Percentiles rank a stretch among this genome's conserved stretches.
phyloP scores from a whole-genome alignment of 2,329 filamentous ascomycete genomes.

The Stemphylium lycopersici region DNA sequence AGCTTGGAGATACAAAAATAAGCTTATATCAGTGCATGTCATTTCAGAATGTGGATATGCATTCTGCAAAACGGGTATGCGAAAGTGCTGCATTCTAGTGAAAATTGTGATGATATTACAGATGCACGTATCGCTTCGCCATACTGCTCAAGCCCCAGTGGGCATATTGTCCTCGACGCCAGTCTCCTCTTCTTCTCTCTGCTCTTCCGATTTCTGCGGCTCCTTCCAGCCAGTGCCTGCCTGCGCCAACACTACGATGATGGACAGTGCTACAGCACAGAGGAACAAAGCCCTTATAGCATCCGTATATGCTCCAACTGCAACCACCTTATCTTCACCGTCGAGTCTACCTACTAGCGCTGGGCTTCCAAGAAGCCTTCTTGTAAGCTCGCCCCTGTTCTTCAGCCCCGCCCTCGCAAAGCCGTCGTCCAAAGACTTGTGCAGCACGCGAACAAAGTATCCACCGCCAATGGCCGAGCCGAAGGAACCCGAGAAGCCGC shows the following conservation, averaged over 20 bases:
- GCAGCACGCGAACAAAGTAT: constrained; percentile 69
- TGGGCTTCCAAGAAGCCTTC: constrained; percentile 64
- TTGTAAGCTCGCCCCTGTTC: constrained; percentile 54
- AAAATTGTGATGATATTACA: neutral
- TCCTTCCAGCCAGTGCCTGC: constrained; percentile 64
- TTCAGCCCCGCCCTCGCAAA: constrained; percentile 58
- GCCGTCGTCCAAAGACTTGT: constrained; percentile 60
- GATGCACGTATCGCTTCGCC: neutral
- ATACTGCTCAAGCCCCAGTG: constrained; percentile 20
- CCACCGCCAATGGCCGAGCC: constrained; percentile 81
- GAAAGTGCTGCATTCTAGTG: too few species aligned
- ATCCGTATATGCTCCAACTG: constrained; percentile 60
- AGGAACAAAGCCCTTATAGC: constrained; percentile 61
- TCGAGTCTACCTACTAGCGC: constrained; percentile 58
- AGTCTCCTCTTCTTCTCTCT: constrained; percentile 25
- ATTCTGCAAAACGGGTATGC: too few species aligned
- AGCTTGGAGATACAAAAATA: neutral
- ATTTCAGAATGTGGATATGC: too few species aligned
- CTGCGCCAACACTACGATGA: constrained; percentile 59
- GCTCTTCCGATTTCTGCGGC: constrained; percentile 30
- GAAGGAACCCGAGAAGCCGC: constrained; percentile 81
- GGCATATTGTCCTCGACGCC: constrained; percentile 31
- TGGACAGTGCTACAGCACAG: constrained; percentile 56
- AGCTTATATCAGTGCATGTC: too few species aligned
- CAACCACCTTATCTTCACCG: constrained; percentile 59